Conservation (phyloP, 345 rosid genomes). For the Zanthoxylum bungeanum region DNA sequence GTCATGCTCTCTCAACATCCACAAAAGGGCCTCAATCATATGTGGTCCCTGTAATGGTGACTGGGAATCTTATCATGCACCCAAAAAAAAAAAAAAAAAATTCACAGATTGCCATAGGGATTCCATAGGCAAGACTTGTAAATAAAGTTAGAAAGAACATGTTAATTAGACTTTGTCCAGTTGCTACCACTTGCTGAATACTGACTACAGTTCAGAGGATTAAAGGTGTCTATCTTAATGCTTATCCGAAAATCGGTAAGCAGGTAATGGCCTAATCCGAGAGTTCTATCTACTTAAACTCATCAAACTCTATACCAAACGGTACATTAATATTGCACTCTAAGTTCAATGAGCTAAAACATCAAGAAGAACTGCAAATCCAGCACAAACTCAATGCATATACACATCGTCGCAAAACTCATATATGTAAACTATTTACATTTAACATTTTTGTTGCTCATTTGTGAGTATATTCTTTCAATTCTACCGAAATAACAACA, state of each 20-base stretch:
- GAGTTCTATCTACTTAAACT: not conserved
- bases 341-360: not conserved
- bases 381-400: not conserved
- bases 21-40: not conserved
- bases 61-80: constrained; percentile 8
- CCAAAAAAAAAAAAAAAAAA: not conserved
- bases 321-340: not conserved
- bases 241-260: not conserved
- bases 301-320: too few relatives aligned
- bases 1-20: not conserved
- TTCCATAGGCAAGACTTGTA: not conserved
- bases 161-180: constrained; percentile 3
- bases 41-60: constrained; percentile 11
- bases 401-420: not conserved
- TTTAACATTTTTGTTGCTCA: too few relatives aligned
- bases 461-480: too few relatives aligned
- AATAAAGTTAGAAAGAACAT: not conserved
- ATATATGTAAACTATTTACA: not conserved
- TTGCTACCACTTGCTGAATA: constrained; percentile 12
- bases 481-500: too few relatives aligned
- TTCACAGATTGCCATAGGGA: not conserved
- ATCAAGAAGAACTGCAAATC: not conserved
- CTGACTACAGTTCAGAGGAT: not conserved
- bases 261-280: not conserved
- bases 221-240: not conserved